Evolutionary conservation across 2,329 filamentous ascomycete genomes (phyloP).

Genomic region (Pseudofabraea citricarpa): DNA sequence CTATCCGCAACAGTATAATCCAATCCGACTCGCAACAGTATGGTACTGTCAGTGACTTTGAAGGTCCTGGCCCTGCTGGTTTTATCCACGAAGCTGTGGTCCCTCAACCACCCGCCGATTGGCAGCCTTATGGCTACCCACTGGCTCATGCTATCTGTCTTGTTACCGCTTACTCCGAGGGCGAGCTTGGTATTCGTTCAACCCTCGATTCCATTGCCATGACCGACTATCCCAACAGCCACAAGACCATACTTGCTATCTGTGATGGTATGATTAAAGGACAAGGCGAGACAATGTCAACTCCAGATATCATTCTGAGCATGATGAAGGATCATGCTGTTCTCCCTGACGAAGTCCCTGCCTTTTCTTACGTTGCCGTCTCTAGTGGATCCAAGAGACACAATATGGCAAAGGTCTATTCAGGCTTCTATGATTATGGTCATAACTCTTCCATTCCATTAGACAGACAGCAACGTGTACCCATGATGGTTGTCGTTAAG

Average conservation of each 20-base stretch:
- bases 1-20: slow-evolving; percentile 61
- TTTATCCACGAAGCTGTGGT: slow-evolving; percentile 96
- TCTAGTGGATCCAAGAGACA: slow-evolving; percentile 94
- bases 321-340: slow-evolving; percentile 95
- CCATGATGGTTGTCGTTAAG: slow-evolving; percentile 96
- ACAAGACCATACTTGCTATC: slow-evolving; percentile 93
- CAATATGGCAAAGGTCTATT: slow-evolving; percentile 99
- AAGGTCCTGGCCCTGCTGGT: slow-evolving; percentile 78
- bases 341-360: slow-evolving; percentile 73
- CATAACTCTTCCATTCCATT: slow-evolving; percentile 69
- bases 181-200: slow-evolving; percentile 84
- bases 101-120: slow-evolving; percentile 92
- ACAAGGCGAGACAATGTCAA: slow-evolving; percentile 79
- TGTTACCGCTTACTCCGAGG: slow-evolving; percentile 96
- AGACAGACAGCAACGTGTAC: slow-evolving; percentile 92
- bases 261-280: slow-evolving; percentile 98
- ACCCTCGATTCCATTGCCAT: slow-evolving; percentile 95
- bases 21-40: slow-evolving; percentile 50
- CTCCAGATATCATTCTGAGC: slow-evolving; percentile 80
- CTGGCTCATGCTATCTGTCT: slow-evolving; percentile 90
- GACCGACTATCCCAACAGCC: slow-evolving; percentile 98
- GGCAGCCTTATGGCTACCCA: slow-evolving; percentile 95
- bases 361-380: slow-evolving; percentile 95
- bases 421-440: slow-evolving; percentile 97
- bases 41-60: slow-evolving; percentile 50